Base-by-base conservation (phyloP, 1,284 basidiomycete genomes). In the Cryptococcus amylolentus region DNA sequence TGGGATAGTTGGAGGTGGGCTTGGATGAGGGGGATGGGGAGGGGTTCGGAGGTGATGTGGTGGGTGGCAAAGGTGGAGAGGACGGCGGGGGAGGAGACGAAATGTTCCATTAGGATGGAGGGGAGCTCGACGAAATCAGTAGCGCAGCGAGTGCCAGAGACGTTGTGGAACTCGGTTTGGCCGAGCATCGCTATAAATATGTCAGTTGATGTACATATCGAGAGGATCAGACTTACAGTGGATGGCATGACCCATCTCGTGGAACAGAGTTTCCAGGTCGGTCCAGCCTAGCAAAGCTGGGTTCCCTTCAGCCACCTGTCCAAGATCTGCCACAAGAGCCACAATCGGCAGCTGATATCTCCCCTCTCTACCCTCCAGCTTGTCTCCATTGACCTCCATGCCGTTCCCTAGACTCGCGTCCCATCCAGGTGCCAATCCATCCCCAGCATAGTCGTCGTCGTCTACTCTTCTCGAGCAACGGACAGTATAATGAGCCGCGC, bases 241-340 rank as follows among this genome's bases (percentile, higher is more conserved):
- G 83, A 98, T 92, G 2, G 95, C 95, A 75, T 98, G 95, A 0
- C 95, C 95, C 93, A 98, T 97, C 78, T 98, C 95, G 69, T 98
- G 95, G 77, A 95, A 97, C 18, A 98, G 80, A 1, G 95, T 98
- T 72, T 90, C 82, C 9, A 98, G 90, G 68, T 98, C 93, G 68
- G 89, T 87, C 94, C 94, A 98, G 57, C 88, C 86, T 28, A 98
- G 77, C 42, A 88, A 79, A 0, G 89, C 86, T 1, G 89, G 82
- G 46, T 55, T 45, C 1, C 86, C 87, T 31, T 80, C 77, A 14
- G 81, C 79, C 12, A 82, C 62, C 0, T 82, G 81, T 16, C 84
- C 79, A 69, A 98, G 96, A 70, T 95, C 93, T 67, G 91, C 96
- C n/a, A 94, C 80, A 8, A 98, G 79, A 4, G 95, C 95, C 5